Evolutionary conservation across 2,329 filamentous ascomycete species (phyloP), one percentile per base, ranked within the genome.

Genomic region (Penicillium aurantiogriseum): DNA sequence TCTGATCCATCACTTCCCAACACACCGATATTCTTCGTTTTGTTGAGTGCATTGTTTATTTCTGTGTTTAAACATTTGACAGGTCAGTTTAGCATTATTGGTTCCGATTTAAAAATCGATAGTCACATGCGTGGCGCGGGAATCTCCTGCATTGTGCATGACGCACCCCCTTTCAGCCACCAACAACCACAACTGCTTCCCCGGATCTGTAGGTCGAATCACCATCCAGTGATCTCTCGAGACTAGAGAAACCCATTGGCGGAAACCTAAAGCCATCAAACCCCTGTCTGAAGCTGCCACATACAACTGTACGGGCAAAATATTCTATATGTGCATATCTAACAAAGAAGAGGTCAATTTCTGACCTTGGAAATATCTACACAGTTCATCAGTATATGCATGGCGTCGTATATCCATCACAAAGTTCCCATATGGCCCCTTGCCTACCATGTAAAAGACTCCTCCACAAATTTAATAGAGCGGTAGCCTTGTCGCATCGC

Each of bases 401-500:
- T 48, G 23, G 21, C 17, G 7, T 40, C 10, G 21, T 21, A 36
- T 33, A 53, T 27, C 19, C n/a, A 42, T 48, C 58, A 61, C 19
- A 54, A 42, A 27, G 21, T 23, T 4, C 29, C 15, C 8, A 25
- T 15, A 9, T 35, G n/a, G 31, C 36, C 31, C 23, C 21, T 53
- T 27, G 21, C 19, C 48, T 60, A 73, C 71, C 71, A 74, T 29
- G 57, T 74, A 59, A 80, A 81, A 13, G 74, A 76, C 61, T 81
- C 79, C 60, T 81, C 79, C 39, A 79, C 74, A 62, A 80, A 81
- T 49, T 76, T 73, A 10, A 81, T 65, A 0, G 69, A 63, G 6
- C 51, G 50, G 47, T 71, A 68, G 2, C 71, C 74, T 45, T 68
- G 63, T 48, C 65, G 65, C 66, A 74, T 67, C 9, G 75, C 73